Conservation (phyloP, 2,329 filamentous ascomycete species). For the Tricladium varicosporioides region DNA sequence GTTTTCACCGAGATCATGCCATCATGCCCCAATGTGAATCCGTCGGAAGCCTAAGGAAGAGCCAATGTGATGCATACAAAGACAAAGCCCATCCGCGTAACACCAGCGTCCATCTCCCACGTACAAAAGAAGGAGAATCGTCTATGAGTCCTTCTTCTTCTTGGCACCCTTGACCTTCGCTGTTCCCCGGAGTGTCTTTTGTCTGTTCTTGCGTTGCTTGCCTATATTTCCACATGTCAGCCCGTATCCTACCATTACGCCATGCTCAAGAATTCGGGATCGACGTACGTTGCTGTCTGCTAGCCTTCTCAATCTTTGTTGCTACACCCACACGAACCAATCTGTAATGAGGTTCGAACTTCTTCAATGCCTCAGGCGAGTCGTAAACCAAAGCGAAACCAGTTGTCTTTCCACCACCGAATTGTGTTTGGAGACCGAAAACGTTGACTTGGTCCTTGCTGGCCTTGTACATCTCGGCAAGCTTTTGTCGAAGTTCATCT, state of each 20-base stretch:
- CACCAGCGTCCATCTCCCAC: constrained; percentile 29
- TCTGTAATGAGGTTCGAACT: constrained; percentile 99
- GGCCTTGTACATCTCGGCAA: constrained; percentile 95
- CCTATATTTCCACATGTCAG: constrained; percentile 55
- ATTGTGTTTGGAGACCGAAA: constrained; percentile 98
- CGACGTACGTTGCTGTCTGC: constrained; percentile 97
- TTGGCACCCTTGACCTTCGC: constrained; percentile 96
- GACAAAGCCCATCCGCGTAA: constrained; percentile 31
- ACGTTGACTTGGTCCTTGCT: constrained; percentile 96
- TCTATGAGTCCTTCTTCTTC: constrained; percentile 92
- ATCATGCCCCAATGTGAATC: constrained; percentile 25
- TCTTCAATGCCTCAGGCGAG: constrained; percentile 97
- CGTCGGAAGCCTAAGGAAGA: constrained; percentile 26
- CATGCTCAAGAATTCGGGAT: constrained; percentile 8
- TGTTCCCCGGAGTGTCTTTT: constrained; percentile 97
- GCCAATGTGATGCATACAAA: constrained; percentile 31
- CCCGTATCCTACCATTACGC: constrained; percentile 11
- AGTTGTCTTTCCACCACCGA: constrained; percentile 99
- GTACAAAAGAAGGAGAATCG: constrained; percentile 34
- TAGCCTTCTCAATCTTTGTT: constrained; percentile 93
- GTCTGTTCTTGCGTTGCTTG: constrained; percentile 99
- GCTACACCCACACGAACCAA: constrained; percentile 90
- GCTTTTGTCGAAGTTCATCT: constrained; percentile 95
- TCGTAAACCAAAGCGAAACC: constrained; percentile 99
- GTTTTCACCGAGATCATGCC: constrained; percentile 26